These are phyloP conservation scores for Coemansia sp. DNA, from an alignment of 192 early-diverging fungal genomes.

Conservation along the genomic window DNA sequence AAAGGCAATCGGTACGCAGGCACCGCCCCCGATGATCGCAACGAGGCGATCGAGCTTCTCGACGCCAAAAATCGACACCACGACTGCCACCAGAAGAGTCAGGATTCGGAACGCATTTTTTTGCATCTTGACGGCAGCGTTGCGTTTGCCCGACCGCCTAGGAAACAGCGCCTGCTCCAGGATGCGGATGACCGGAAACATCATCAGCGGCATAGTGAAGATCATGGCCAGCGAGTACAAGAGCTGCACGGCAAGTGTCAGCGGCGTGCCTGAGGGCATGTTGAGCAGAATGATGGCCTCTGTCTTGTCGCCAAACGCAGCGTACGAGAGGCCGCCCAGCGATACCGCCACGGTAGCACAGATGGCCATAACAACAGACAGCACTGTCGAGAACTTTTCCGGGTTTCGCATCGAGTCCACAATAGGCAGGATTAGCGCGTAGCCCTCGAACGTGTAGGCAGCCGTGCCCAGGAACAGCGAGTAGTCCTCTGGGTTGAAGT, in stretches of 20 bases:
- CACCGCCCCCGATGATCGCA: conserved; percentile 76
- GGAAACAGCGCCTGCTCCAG: conserved; percentile 78
- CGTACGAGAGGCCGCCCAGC: conserved; percentile 78
- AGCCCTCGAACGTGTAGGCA: conserved; percentile 85
- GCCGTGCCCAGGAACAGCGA: conserved; percentile 92
- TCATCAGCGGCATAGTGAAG: conserved; percentile 83
- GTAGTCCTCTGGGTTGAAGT: conserved; percentile 74
- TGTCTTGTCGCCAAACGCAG: conserved; percentile 80
- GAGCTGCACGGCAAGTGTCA: conserved; percentile 70
- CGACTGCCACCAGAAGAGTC: conserved; percentile 62
- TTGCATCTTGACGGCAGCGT: conserved; percentile 72
- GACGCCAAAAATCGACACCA: conserved; percentile 70
- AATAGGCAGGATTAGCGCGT: conserved; percentile 75
- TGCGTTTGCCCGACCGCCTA: conserved; percentile 72
- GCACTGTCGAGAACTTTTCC: conserved; percentile 73
- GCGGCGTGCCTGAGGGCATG: conserved; percentile 64
- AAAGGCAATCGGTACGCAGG: conserved; percentile 70
- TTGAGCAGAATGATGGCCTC: conserved; percentile 87
- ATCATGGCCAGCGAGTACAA: conserved; percentile 92
- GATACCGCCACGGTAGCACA: conserved; percentile 76
- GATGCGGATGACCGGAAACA: conserved; percentile 90
- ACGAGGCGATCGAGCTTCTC: conserved; percentile 77
- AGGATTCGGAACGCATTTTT: conserved; percentile 74
- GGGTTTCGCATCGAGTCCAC: conserved; percentile 80
- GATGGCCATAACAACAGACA: conserved; percentile 71